Base-by-base conservation (phyloP, 768 basidiomycete species). In the Pleurotus pulmonarius region DNA sequence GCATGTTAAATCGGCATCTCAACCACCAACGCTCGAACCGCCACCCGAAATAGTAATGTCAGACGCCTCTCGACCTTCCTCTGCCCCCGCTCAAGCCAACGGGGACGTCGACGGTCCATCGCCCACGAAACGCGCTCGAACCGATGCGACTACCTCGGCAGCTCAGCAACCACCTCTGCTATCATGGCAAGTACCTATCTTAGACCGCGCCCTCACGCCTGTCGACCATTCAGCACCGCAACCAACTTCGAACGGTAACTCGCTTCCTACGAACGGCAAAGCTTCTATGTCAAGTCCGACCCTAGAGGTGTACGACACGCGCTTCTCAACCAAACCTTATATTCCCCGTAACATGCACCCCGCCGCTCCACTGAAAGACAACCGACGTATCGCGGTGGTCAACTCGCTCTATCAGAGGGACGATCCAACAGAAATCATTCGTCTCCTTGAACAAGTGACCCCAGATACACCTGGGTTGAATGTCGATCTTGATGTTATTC, bases 401-500 rank as follows among this genome's bases (percentile, higher is more conserved):
- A 80, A 85, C 15, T 75, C 82, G 20, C 84, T 93, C 57, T 86
- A 80, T 61, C 81, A 85, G 63, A 79, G 79, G 41, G 90, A 92
- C 59, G 88, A 92, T 60, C 82, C 89, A 0, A 64, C 63, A 15
- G 67, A 78, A 4, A 77, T 92, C 4, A 67, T 92, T 3, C 81
- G 87, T 47, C 72, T 86, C 24, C 70, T 92, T 18, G 86, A 86
- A 44, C 86, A 86, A 67, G 76, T 87, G 18, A 75, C 81, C 5
- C 74, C 81, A 1, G 75, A 76, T 34, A 45, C 58, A n/a, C 57
- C 58, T 9, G 61, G 64, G 7, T 61, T 63, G 12, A 58, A 64
- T n/a, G 61, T 77, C 38, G 92, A 94, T 57, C 73, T 92, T 47
- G 90, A 98, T 66, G 78, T 82, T n/a, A 78, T 96, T 41, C 81